A percentile compares a stretch with the other conserved stretches of the same genome.
Conservation (phyloP, 192 early-diverging fungal species). For the Dissophora ornata region DNA sequence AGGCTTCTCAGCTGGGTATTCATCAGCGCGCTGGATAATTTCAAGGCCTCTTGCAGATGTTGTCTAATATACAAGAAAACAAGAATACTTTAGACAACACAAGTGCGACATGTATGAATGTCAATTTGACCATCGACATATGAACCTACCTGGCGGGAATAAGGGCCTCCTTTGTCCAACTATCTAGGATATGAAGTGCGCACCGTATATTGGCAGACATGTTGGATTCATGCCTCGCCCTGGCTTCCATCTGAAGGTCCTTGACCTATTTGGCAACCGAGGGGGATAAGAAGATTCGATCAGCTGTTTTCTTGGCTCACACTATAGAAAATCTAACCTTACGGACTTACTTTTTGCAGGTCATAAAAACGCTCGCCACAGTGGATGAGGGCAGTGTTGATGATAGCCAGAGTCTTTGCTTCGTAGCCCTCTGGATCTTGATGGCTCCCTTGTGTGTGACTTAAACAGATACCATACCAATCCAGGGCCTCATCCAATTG, state of each 20-base stretch:
- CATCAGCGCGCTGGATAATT: conserved; percentile 30
- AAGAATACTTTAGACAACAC: not conserved
- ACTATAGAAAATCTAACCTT: too few species aligned
- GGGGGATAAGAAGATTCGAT: not conserved
- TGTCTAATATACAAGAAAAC: conserved; percentile 46
- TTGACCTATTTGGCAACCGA: conserved; percentile 9
- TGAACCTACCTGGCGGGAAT: conserved; percentile 36
- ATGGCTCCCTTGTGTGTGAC: conserved; percentile 11
- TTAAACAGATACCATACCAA: conserved; percentile 45
- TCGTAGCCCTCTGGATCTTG: conserved; percentile 47
- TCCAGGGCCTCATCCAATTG: conserved; percentile 36
- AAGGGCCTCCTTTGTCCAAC: conserved; percentile 31
- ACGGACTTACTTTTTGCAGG: conserved; percentile 18
- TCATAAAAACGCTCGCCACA: conserved; percentile 30
- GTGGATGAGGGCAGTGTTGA: conserved; percentile 32
- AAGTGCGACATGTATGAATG: not conserved
- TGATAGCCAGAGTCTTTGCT: conserved; percentile 36
- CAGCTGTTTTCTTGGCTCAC: too few species aligned
- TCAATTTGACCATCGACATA: not conserved
- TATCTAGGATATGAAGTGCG: conserved; percentile 44
- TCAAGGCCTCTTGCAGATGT: conserved; percentile 56
- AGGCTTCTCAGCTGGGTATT: conserved; percentile 57
- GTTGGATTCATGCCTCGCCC: conserved; percentile 4
- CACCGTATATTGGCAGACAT: conserved; percentile 19
- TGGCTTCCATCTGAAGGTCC: conserved; percentile 24